A percentile compares a stretch with the other conserved stretches of the same genome.
Conservation (phyloP, 371 early-diverging fungal genomes). For the Apophysomyces sp. region DNA sequence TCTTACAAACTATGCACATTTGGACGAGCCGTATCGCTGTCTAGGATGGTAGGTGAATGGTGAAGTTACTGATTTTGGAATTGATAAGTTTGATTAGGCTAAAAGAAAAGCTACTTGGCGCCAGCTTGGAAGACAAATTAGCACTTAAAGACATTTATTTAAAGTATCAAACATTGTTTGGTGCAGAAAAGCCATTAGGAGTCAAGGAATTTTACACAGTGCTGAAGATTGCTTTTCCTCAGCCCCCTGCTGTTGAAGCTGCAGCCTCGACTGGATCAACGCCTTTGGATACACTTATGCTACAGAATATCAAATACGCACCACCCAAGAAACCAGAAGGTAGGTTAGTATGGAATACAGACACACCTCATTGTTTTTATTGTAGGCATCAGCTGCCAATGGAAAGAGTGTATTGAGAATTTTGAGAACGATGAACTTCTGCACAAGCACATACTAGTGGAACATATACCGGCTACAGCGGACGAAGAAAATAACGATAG, state of each 20-base stretch:
- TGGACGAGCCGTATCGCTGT: constrained; percentile 54
- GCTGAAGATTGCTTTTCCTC: constrained; percentile 51
- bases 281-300: constrained; percentile 18
- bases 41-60: constrained; percentile 42
- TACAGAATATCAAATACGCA: constrained; percentile 29
- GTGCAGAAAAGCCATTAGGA: constrained; percentile 37
- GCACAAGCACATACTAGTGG: constrained; percentile 47
- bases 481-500: constrained; percentile 11
- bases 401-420: constrained; percentile 42
- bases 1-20: constrained; percentile 38
- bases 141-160: constrained; percentile 35
- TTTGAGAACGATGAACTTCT: constrained; percentile 37
- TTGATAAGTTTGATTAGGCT: constrained; percentile 23
- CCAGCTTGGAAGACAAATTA: constrained; percentile 25
- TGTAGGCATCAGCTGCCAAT: constrained; percentile 36
- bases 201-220: constrained; percentile 48
- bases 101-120: constrained; percentile 36
- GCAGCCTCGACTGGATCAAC: constrained; percentile 8
- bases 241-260: constrained; percentile 27
- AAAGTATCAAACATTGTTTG: constrained; percentile 38
- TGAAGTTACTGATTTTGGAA: too few relatives aligned
- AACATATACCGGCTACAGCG: constrained; percentile 25
- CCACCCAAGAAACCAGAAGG: constrained; percentile 31
- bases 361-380: not conserved
- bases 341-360: constrained; percentile 1